phyloP scores from a whole-genome alignment of 1,284 basidiomycete genomes.

The Lentinus polychrous region DNA sequence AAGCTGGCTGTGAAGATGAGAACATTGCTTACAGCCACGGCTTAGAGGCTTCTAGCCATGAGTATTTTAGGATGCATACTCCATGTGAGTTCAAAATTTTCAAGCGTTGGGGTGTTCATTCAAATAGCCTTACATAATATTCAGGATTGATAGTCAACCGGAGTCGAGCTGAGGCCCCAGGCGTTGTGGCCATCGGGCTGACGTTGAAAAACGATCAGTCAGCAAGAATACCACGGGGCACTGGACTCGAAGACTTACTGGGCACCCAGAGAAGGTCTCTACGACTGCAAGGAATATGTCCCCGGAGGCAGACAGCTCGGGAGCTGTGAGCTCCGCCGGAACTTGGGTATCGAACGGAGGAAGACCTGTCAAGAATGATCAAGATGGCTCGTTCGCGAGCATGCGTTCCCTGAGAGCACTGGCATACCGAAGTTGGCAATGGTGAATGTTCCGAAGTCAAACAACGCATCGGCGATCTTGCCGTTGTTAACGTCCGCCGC shows the following conservation, averaged over 20 bases:
- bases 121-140: too few species aligned
- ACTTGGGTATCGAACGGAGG: constrained; percentile 6
- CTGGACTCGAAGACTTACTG: constrained; percentile 6
- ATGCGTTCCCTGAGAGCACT: neutral
- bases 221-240: neutral
- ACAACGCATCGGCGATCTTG: constrained; percentile 2
- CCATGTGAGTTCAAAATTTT: too few species aligned
- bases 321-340: constrained; percentile 6
- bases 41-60: too few species aligned
- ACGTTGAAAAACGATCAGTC: neutral
- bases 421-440: constrained; percentile 12
- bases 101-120: too few species aligned
- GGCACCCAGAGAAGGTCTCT: constrained; percentile 9
- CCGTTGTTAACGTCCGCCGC: constrained; percentile 8
- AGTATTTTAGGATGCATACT: too few species aligned
- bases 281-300: constrained; percentile 9
- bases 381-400: neutral
- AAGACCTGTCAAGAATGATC: constrained; percentile 5
- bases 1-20: too few species aligned
- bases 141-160: neutral
- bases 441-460: constrained; percentile 9
- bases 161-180: neutral
- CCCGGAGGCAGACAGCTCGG: neutral
- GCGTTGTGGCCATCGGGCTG: neutral
- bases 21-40: too few species aligned